Base-by-base conservation (phyloP, 805 yeast genomes). In the Nakazawaea anatomiae region DNA sequence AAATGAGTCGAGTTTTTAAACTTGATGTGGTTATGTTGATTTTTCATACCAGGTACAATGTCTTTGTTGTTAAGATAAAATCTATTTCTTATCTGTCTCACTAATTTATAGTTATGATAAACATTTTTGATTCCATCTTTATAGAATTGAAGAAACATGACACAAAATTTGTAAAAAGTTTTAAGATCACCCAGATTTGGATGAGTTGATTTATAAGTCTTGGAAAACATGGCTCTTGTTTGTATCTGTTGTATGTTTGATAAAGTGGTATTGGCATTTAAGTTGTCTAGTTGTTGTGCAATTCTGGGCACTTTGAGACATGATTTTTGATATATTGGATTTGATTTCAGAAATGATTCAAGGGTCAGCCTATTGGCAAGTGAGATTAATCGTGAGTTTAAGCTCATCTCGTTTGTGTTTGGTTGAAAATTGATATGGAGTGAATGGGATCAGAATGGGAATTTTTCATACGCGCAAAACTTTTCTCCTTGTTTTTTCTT, bases 121-220 rank as follows among this genome's bases (percentile, higher is more conserved):
- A 83, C 76, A 55, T 76, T 77, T 25, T 67, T 62, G 2, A 85
- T 70, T 1, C 92, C 91, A 2, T 67, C 61, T 53, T 76, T 76
- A 66, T 85, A 85, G 60, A 83, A 82, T 5, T 62, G 62, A 40
- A 83, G 51, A 35, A 62, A 62, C 36, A 49, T 54, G 28, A 58
- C 60, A 30, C 55, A 51, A 27, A 55, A 48, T 31, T 59, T 54
- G 46, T 60, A 65, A 35, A 30, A 43, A 10, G n/a, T 28, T 28
- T 50, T 50, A 29, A 44, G 4, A 5, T 42, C n/a, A 6, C 46
- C 42, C 49, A 50, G 49, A 11, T 25, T 18, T n/a, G 52, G 49
- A 6, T 44, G n/a, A 8, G 11, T 14, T 9, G 8, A 12, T 25
- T 44, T 43, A 27, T 45, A 50, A 6, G 12, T 6, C 5, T 29